These are phyloP conservation scores for Helichrysum umbraculigerum DNA, from an alignment of 129 eudicot genomes.

Conservation along the genomic window DNA sequence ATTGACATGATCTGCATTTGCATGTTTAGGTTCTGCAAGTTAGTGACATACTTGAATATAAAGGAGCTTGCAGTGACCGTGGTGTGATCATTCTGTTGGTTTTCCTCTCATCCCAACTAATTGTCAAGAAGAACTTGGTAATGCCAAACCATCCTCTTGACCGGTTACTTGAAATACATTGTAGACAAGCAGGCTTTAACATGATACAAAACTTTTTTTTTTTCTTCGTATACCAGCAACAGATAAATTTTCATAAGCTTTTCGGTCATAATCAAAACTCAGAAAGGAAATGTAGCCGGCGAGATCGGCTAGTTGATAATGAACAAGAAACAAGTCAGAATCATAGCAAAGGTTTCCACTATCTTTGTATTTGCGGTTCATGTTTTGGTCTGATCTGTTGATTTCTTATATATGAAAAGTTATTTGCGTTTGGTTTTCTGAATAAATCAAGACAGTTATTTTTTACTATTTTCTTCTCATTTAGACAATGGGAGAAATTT, in stretches of 20 bases:
- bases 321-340: slow-evolving; percentile 36
- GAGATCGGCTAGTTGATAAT: slow-evolving; percentile 39
- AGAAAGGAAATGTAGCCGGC: slow-evolving; percentile 46
- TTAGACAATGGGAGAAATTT: slow-evolving; percentile 59
- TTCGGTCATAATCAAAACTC: slow-evolving; percentile 60
- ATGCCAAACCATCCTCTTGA: not conserved
- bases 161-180: slow-evolving; percentile 9
- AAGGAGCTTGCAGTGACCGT: slow-evolving; percentile 77
- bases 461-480: not conserved
- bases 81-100: slow-evolving; percentile 81
- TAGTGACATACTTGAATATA: slow-evolving; percentile 84
- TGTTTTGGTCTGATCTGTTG: not conserved
- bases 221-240: slow-evolving; percentile 53
- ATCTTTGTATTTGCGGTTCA: not conserved
- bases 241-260: slow-evolving; percentile 79
- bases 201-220: not conserved
- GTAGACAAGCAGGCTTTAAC: not conserved
- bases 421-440: slow-evolving; percentile 1
- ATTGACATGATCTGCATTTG: not conserved
- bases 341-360: slow-evolving; percentile 41
- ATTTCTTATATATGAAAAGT: slow-evolving; percentile 8
- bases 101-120: slow-evolving; percentile 78
- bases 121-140: slow-evolving; percentile 78
- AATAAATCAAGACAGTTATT: not conserved
- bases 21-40: slow-evolving; percentile 77